These are phyloP conservation scores for Blastobotrys attinorum DNA, from an alignment of 805 yeast genomes.

Conservation along the genomic window DNA sequence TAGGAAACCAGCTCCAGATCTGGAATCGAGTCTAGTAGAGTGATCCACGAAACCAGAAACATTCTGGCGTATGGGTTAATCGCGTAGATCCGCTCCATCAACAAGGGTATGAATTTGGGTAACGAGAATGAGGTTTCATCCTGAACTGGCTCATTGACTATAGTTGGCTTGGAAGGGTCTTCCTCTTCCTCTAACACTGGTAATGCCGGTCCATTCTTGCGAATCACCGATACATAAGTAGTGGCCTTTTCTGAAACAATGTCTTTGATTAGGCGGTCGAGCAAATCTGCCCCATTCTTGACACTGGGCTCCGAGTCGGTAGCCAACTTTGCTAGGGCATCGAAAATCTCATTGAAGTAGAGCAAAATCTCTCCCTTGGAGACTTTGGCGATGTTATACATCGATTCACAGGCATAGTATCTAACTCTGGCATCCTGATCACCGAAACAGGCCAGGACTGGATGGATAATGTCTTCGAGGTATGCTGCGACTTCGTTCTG, in stretches of 20 bases:
- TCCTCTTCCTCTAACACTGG: slow-evolving; percentile 34
- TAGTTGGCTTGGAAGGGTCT: slow-evolving; percentile 24
- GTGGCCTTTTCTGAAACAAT: slow-evolving; percentile 93
- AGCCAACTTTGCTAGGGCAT: slow-evolving; percentile 79
- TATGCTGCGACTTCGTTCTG: slow-evolving; percentile 71
- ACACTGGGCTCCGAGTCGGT: slow-evolving; percentile 89
- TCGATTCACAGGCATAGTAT: slow-evolving; percentile 92
- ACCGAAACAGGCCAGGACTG: slow-evolving; percentile 90
- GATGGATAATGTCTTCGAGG: slow-evolving; percentile 79
- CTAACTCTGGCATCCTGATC: slow-evolving; percentile 97
- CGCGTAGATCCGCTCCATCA: slow-evolving; percentile 84
- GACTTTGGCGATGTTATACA: slow-evolving; percentile 92
- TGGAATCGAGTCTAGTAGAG: slow-evolving; percentile 86
- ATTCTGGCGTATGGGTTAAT: slow-evolving; percentile 88
- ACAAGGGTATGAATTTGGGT: slow-evolving; percentile 81
- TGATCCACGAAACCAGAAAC: slow-evolving; percentile 89
- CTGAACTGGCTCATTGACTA: slow-evolving; percentile 26
- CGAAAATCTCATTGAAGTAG: slow-evolving; percentile 91
- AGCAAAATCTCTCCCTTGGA: slow-evolving; percentile 90
- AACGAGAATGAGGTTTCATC: slow-evolving; percentile 72
- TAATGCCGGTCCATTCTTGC: slow-evolving; percentile 36
- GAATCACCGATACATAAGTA: slow-evolving; percentile 47
- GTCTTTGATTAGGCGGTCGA: slow-evolving; percentile 86
- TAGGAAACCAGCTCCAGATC: slow-evolving; percentile 81
- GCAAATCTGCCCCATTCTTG: slow-evolving; percentile 88